Percentiles rank a stretch among this genome's conserved stretches.
These are phyloP conservation scores for Penicillium ochrochloron DNA, from an alignment of 495 filamentous ascomycete genomes.

Conservation along the genomic window DNA sequence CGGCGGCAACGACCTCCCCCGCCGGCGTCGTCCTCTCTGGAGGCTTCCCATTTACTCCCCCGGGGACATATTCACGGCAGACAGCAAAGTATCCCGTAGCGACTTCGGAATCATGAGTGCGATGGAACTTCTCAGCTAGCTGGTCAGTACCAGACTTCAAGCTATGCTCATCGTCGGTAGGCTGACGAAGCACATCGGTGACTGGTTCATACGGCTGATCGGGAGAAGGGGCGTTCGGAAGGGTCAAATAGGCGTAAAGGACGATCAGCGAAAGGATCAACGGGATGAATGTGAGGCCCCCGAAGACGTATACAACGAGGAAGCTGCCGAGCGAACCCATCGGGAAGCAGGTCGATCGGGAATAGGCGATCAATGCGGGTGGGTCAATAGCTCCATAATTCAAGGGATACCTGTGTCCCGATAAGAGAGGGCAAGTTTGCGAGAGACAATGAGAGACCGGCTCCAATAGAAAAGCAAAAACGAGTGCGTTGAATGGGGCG, in stretches of 20 bases:
- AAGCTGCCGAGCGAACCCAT: constrained; percentile 75
- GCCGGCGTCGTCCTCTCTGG: constrained; percentile 85
- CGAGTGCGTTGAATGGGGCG: constrained; percentile 10
- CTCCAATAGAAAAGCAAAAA: constrained; percentile 17
- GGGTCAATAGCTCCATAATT: constrained; percentile 44
- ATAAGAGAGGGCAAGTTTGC: constrained; percentile 15
- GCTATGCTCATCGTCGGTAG: constrained; percentile 53
- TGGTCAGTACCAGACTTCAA: constrained; percentile 55
- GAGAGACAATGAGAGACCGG: constrained; percentile 29
- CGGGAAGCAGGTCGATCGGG: constrained; percentile 52
- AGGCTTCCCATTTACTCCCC: constrained; percentile 86
- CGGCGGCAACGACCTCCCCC: constrained; percentile 68
- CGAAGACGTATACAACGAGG: constrained; percentile 79
- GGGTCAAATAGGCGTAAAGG: constrained; percentile 69
- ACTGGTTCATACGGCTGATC: constrained; percentile 49
- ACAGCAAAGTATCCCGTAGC: constrained; percentile 95
- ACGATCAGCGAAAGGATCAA: constrained; percentile 67
- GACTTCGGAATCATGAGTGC: constrained; percentile 74
- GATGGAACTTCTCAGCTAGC: constrained; percentile 59
- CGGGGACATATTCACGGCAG: constrained; percentile 87
- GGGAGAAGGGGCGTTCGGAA: constrained; percentile 52
- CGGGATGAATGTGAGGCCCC: constrained; percentile 90
- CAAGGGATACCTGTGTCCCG: constrained; percentile 16
- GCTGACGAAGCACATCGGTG: constrained; percentile 32
- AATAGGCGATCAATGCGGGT: constrained; percentile 41